Evolutionary conservation across 331 rosid species (phyloP).

Genomic region (Cydonia oblonga): DNA sequence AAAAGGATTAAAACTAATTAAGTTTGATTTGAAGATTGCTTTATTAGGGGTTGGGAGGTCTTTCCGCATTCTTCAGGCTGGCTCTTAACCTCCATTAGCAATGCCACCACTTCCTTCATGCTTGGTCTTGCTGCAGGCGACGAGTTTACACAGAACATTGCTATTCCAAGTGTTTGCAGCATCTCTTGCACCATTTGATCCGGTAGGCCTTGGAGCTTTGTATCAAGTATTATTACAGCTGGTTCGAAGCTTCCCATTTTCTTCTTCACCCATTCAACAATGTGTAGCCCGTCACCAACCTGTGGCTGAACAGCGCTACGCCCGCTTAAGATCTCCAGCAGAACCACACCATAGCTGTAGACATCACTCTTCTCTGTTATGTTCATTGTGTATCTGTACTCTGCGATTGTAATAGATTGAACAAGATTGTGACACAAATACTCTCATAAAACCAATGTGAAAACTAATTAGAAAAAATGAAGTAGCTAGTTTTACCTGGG

Average conservation of each 20-base stretch:
- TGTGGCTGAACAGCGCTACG: slow-evolving; percentile 66
- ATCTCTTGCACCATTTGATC: slow-evolving; percentile 93
- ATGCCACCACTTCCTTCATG: slow-evolving; percentile 89
- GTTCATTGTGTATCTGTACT: slow-evolving; percentile 92
- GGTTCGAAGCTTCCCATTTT: slow-evolving; percentile 93
- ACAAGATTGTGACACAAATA: neutral
- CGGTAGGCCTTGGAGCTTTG: slow-evolving; percentile 76
- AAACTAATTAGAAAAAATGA: neutral
- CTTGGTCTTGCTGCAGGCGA: slow-evolving; percentile 69
- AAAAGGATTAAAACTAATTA: slow-evolving; percentile 4
- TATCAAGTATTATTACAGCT: slow-evolving; percentile 56
- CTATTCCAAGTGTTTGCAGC: slow-evolving; percentile 92
- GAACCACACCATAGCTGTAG: slow-evolving; percentile 82
- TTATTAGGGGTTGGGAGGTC: slow-evolving; percentile 83
- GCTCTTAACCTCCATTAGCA: slow-evolving; percentile 75
- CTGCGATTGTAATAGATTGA: slow-evolving; percentile 21
- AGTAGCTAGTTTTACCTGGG: slow-evolving; percentile 41
- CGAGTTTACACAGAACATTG: slow-evolving; percentile 87
- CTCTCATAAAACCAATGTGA: neutral
- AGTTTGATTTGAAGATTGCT: slow-evolving; percentile 59
- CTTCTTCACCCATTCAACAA: slow-evolving; percentile 93
- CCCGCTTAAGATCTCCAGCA: slow-evolving; percentile 77
- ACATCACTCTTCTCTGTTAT: slow-evolving; percentile 94
- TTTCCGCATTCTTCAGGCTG: slow-evolving; percentile 74
- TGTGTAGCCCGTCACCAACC: slow-evolving; percentile 71